Base-by-base conservation (phyloP, 352 stramenopile genomes). In the Pythium monospermum region DNA sequence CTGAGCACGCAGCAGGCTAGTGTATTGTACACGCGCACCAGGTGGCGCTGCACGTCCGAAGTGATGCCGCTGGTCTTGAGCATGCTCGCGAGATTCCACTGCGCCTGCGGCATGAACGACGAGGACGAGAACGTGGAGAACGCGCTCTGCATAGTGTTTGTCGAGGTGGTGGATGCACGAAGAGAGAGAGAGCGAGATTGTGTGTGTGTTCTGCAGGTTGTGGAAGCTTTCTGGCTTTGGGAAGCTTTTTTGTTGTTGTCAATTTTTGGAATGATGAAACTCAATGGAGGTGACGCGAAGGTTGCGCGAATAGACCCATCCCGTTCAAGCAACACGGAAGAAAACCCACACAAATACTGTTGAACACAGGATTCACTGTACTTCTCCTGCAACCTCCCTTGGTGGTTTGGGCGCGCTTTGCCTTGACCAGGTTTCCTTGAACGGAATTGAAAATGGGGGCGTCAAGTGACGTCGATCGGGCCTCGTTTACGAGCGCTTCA, bases 31-130 rank as follows among this genome's bases (percentile, higher is more conserved):
- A 91, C 80, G 38, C 67, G 74, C 44, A 79, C 64, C 32, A 87
- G 63, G 54, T 87, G 76, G 57, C 76, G 71, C 60, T 87, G 74
- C 33, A 86, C 74, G 46, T 85, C 70, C 44, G 57, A 39, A 10
- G 72, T 71, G 57, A 87, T 86, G 62, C 74, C 75, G 59, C 70
- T 87, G 49, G 64, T 84, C 74, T 88, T 85, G 61, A 86, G 66
- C 62, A 88, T 76, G 47, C 68, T 64, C 33, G 49, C 47, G 51
- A 86, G 68, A 61, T 76, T 73, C 70, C 73, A 86, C 38, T 44
- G 39, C 46, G 47, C 31, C 46, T 62, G 55, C 40, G 46, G 46
- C 31, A 56, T 15, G 40, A 57, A 51, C n/a, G 55, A 63, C 25
- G 45, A 57, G 52, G 53, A 60, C 2, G 52, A 13, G 27, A 44